Percentiles rank a stretch among this genome's conserved stretches.
phyloP scores from a whole-genome alignment of 805 yeast species.

The Candida hispaniensis region DNA sequence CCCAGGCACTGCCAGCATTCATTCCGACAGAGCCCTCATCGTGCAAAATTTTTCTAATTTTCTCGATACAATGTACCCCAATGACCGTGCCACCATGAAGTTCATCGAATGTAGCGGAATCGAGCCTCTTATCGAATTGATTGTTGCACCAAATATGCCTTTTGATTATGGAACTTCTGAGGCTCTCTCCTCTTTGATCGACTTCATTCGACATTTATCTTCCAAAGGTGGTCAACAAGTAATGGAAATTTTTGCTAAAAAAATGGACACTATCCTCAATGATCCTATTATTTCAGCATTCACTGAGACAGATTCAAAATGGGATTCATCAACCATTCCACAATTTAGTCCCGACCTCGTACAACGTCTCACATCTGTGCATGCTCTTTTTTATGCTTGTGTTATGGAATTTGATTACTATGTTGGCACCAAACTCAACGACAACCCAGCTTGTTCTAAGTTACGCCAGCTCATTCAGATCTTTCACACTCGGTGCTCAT shows the following conservation, averaged over 20 bases:
- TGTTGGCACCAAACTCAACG: slow-evolving; percentile 8
- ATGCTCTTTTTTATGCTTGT: slow-evolving; percentile 5
- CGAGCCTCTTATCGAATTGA: slow-evolving; percentile 20
- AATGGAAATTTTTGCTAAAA: slow-evolving; percentile 13
- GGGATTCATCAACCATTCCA: slow-evolving; percentile 11
- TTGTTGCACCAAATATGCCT: slow-evolving; percentile 23
- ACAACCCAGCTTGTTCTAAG: slow-evolving; percentile 2
- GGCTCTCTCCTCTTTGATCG: slow-evolving; percentile 21
- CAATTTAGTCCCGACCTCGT: slow-evolving; percentile 1
- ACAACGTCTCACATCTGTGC: slow-evolving; percentile 11
- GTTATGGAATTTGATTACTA: slow-evolving; percentile 13
- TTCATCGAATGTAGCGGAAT: slow-evolving; percentile 25
- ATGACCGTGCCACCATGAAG: slow-evolving; percentile 24
- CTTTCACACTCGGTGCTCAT: slow-evolving; percentile 6
- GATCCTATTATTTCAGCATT: slow-evolving; percentile 16
- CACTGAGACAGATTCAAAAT: slow-evolving; percentile 14
- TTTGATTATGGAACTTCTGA: slow-evolving; percentile 24
- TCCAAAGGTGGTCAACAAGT: slow-evolving; percentile 1
- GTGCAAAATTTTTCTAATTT: slow-evolving; percentile 21
- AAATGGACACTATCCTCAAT: slow-evolving; percentile 11
- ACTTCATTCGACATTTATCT: slow-evolving; percentile 16
- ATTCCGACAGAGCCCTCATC: slow-evolving; percentile 15
- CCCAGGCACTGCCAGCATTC: too few relatives aligned
- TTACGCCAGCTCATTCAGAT: slow-evolving; percentile 7
- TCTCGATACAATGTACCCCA: slow-evolving; percentile 27